Conservation (phyloP, 2,329 filamentous ascomycete genomes). For the Lachnellula hyalina region DNA sequence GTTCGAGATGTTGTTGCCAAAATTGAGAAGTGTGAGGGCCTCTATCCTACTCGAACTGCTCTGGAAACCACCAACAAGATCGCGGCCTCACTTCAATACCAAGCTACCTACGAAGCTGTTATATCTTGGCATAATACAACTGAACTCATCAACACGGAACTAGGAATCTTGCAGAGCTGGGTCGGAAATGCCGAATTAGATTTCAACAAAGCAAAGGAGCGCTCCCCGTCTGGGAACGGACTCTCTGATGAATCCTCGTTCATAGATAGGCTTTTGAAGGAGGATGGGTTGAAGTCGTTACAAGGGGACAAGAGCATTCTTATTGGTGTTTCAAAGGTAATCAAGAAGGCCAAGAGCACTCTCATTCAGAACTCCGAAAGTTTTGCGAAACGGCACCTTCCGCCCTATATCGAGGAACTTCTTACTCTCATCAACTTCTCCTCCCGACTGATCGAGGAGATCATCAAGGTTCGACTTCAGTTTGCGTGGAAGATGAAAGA, state of each 20-base stretch:
- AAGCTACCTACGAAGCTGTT: conserved; percentile 80
- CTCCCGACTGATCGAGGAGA: conserved; percentile 90
- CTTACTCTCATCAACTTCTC: conserved; percentile 96
- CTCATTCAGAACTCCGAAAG: conserved; percentile 79
- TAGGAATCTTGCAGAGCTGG: conserved; percentile 89
- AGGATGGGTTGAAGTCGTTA: conserved; percentile 87
- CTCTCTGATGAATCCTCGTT: conserved; percentile 89
- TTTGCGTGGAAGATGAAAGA: conserved; percentile 97
- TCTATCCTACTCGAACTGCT: conserved; percentile 76
- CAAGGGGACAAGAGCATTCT: conserved; percentile 87
- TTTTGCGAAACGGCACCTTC: conserved; percentile 84
- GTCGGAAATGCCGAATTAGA: conserved; percentile 94
- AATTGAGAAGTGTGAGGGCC: conserved; percentile 80
- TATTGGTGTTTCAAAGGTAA: conserved; percentile 74
- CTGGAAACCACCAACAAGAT: conserved; percentile 71
- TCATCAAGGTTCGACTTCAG: conserved; percentile 83
- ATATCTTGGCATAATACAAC: conserved; percentile 97
- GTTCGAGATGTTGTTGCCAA: conserved; percentile 84
- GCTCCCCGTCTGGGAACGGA: conserved; percentile 63
- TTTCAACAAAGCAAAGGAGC: conserved; percentile 70
- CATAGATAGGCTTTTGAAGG: conserved; percentile 89
- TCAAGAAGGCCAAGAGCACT: conserved; percentile 88
- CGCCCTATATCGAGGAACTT: conserved; percentile 93
- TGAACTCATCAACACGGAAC: conserved; percentile 89
- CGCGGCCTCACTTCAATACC: conserved; percentile 70